Evolutionary conservation across 768 basidiomycete species (phyloP), one percentile per base, ranked within the genome.

Genomic region (Hydnomerulius pinastri): DNA sequence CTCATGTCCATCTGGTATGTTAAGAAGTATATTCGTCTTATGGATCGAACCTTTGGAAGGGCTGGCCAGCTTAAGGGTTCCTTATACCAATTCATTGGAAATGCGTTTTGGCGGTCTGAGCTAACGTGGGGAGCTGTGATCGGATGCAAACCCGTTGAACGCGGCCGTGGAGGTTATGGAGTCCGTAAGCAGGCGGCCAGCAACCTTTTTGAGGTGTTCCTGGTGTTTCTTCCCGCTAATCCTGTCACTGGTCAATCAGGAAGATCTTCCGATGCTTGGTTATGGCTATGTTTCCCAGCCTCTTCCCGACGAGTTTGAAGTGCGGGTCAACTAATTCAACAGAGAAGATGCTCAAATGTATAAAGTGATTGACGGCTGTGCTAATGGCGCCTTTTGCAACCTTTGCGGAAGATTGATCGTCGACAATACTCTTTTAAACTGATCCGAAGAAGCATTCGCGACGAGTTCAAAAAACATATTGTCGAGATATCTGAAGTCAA

Each of bases 381-480:
- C 23, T 50, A 33, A 57, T 51, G 50, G 43, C 46, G 30, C 43
- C 23, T 43, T 39, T 33, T 23, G 43, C 53, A 48, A 51, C 64
- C 61, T 66, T 64, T 40, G 17, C 43, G 57, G 66, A 67, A 67
- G 59, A 52, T 59, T 45, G 64, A 66, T 66, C 33, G 49, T 51
- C 51, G 50, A 47, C 57, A 53, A 49, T 28, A 35, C 50, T 17
- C 46, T 37, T 40, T 12, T 23, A 39, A n/a, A 38, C 51, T 53
- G 27, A 46, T 47, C 61, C 51, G 58, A 46, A 49, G 30, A 39
- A 25, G 23, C 36, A 37, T 57, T 51, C 37, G 43, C 48, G 45
- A 50, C 45, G 55, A 60, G 37, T 54, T 36, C 51, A 33, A 66
- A 58, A 61, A 55, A 56, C 51, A 33, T 51, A 35, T 43, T 62